Conservation (phyloP, 768 basidiomycete genomes). For the Russula sp. region DNA sequence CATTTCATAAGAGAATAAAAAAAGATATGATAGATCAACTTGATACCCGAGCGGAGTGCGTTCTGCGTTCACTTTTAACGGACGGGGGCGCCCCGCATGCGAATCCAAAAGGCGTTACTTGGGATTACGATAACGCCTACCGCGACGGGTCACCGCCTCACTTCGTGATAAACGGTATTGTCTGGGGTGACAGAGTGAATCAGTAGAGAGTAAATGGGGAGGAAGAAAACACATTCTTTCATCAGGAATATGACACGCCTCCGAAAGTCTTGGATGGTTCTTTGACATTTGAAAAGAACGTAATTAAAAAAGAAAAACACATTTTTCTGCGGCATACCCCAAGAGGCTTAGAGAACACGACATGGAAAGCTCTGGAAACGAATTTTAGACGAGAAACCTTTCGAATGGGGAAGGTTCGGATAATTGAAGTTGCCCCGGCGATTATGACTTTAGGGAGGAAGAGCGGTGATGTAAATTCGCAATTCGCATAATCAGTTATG, state of each 20-base stretch:
- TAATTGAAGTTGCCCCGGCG: not conserved
- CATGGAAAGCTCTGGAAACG: not conserved
- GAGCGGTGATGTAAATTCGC: not conserved
- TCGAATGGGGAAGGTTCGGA: not conserved
- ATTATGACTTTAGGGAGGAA: not conserved
- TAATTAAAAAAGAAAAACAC: not conserved
- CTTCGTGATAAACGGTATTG: not conserved
- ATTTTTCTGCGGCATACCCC: not conserved
- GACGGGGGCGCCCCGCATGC: not conserved
- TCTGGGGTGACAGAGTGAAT: not conserved
- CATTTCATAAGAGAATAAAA: not conserved
- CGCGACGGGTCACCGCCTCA: too few species aligned
- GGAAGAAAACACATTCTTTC: not conserved
- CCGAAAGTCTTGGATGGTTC: not conserved
- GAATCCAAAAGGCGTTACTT: not conserved
- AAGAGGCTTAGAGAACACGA: not conserved
- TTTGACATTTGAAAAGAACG: not conserved
- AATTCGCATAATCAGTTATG: not conserved
- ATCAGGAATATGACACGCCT: not conserved
- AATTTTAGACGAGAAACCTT: not conserved
- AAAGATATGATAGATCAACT: not conserved
- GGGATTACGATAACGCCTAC: too few species aligned
- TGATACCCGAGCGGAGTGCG: not conserved
- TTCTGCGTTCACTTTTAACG: not conserved
- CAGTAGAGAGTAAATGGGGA: not conserved